Percentiles rank a stretch among this genome's conserved stretches.
phyloP scores from a whole-genome alignment of 2,329 filamentous ascomycete species.

The Emmonsiellopsis sp. region DNA sequence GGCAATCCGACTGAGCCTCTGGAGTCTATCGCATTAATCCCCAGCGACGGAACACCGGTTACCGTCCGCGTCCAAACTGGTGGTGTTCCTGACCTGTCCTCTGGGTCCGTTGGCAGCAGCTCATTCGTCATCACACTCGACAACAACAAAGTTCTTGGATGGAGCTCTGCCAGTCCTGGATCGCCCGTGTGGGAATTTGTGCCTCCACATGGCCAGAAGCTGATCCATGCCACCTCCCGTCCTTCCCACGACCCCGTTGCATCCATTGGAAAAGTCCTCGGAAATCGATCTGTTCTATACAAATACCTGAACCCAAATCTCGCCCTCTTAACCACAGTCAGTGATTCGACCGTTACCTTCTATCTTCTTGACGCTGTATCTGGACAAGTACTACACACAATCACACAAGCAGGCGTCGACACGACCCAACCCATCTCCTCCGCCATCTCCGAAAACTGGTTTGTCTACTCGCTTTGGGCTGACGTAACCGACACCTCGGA shows the following conservation, averaged over 20 bases:
- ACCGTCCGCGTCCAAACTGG: conserved; percentile 27
- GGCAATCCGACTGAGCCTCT: conserved; percentile 19
- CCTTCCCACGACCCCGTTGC: conserved; percentile 77
- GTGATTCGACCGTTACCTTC: conserved; percentile 56
- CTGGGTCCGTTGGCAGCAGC: conserved; percentile 22
- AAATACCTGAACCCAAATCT: conserved; percentile 92
- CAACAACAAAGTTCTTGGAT: conserved; percentile 36
- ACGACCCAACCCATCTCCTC: conserved; percentile 64
- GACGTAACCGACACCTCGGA: conserved; percentile 38
- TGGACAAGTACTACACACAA: conserved; percentile 66
- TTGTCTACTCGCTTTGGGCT: conserved; percentile 69
- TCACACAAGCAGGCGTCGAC: conserved; percentile 65
- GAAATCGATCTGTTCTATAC: conserved; percentile 87
- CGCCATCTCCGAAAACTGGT: conserved; percentile 88
- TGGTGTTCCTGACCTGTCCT: conserved; percentile 23
- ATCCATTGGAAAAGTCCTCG: conserved; percentile 88
- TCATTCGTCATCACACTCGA: conserved; percentile 31
- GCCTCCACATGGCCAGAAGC: conserved; percentile 55
- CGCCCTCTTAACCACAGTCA: conserved; percentile 62
- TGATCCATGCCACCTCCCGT: conserved; percentile 59
- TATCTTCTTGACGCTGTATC: conserved; percentile 82
- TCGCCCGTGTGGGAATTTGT: conserved; percentile 63
- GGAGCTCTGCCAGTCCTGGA: conserved; percentile 29
- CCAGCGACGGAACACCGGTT: conserved; percentile 14
- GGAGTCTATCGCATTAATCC: conserved; percentile 24